Evolutionary conservation across 192 early-diverging fungal species (phyloP).

Genomic region (Rhizophagus clarus): DNA sequence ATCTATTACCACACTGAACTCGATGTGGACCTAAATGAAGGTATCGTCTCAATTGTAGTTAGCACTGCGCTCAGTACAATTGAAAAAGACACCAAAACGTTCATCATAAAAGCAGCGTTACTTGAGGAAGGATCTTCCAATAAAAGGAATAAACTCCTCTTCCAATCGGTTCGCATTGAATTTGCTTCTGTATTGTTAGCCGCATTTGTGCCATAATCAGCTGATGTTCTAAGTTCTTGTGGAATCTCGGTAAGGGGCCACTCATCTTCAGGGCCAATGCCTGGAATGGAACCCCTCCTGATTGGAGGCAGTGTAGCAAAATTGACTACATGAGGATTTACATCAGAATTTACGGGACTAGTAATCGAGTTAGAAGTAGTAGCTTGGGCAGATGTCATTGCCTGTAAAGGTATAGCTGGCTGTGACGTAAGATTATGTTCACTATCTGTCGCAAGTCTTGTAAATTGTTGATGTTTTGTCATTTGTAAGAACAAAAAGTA

Average conservation of each 20-base stretch:
- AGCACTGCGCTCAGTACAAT: constrained; percentile 75
- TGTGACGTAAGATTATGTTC: not conserved
- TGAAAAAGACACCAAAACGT: constrained; percentile 71
- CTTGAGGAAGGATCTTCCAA: constrained; percentile 81
- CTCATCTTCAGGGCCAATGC: constrained; percentile 36
- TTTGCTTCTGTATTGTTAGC: constrained; percentile 49
- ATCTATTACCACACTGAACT: constrained; percentile 53
- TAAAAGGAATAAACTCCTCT: constrained; percentile 67
- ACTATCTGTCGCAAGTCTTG: constrained; percentile 19
- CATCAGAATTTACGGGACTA: not conserved
- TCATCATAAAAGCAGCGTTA: constrained; percentile 67
- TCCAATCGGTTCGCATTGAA: constrained; percentile 49
- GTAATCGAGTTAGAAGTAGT: not conserved
- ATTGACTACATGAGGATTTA: not conserved
- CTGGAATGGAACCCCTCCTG: not conserved
- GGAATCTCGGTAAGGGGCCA: constrained; percentile 50
- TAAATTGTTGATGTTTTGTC: constrained; percentile 25
- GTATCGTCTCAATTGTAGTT: constrained; percentile 81
- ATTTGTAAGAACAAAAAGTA: not conserved
- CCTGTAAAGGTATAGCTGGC: constrained; percentile 2
- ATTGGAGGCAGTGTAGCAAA: not conserved
- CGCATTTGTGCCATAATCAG: constrained; percentile 35
- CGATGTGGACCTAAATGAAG: constrained; percentile 62
- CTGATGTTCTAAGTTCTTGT: constrained; percentile 39
- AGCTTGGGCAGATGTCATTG: not conserved